Base-by-base conservation (phyloP, 148 eudicot genomes). In the Pouteria glomerata region DNA sequence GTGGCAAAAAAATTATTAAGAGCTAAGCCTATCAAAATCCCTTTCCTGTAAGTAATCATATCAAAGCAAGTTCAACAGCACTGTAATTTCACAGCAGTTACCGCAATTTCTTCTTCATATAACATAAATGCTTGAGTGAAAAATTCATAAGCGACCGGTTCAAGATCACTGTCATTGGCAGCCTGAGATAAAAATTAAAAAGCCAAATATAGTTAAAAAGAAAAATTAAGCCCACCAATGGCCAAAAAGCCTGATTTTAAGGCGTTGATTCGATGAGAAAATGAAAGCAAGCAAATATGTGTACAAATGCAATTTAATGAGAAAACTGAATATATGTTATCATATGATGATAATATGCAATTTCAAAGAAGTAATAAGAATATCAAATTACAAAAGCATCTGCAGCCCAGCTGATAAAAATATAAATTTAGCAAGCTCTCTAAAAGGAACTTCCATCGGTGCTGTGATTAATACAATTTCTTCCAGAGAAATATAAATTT, bases 71-170 rank as follows among this genome's bases (percentile, higher is more conserved):
- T 33, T 52, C 24, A 31, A 55, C 50, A 8, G 60, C 66, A 70
- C 11, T 23, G 0, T 47, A 35, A 63, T 67, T 39, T 68, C 5
- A 26, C 18, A 68, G 48, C 34, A 77, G 61, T 80, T 88, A 95
- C 99, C 91, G 97, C 96, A 65, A 95, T 78, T 75, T 95, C 99
- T 89, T 95, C 99, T 79, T 95, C 99, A 68, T 95, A 95, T 44
- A 95, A 61, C 33, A 95, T 78, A 78, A 95, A 95, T 72, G 99
- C 99, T 69, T 88, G 99, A 66, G 99, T 92, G 74, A 95, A 95
- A 70, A 84, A 91, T 47, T 92, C 97, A 87, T 92, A 95, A 47
- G 99, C 99, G 67, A 90, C 80, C 26, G 90, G 94, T 79, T 95
- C 99, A 73, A 95, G 93, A 79, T 95, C 94, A 79, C 96, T 86